Percentiles rank a stretch among this genome's conserved stretches.
Conservation (phyloP, 2,329 filamentous ascomycete genomes). For the Fusarium mundagurra region DNA sequence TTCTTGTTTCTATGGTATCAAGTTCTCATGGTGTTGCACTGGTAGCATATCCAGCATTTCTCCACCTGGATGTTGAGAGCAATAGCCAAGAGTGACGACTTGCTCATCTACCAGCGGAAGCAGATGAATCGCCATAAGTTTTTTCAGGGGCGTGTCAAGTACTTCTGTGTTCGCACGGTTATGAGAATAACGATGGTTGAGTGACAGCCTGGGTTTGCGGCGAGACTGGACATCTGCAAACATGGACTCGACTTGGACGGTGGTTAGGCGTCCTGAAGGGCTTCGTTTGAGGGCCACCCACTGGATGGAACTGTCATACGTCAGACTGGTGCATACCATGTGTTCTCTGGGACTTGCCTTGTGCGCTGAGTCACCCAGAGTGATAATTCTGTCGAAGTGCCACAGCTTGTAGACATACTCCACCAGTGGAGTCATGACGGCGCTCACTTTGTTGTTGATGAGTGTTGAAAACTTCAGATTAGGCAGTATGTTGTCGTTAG, state of each 20-base stretch:
- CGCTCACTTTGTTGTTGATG: neutral
- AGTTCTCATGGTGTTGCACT: neutral
- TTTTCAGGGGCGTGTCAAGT: neutral
- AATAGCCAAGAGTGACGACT: neutral
- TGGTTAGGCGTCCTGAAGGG: neutral
- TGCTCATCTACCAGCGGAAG: neutral
- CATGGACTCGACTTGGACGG: neutral
- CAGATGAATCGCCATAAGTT: neutral
- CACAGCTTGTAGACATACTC: slow-evolving; percentile 3
- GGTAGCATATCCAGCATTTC: neutral
- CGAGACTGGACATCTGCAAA: neutral
- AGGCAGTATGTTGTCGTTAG: neutral
- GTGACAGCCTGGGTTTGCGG: neutral
- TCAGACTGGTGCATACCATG: neutral
- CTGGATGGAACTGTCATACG: neutral
- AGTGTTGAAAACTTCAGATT: neutral
- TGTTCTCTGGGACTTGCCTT: neutral
- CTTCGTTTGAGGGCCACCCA: neutral
- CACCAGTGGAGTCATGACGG: neutral
- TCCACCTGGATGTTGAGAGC: neutral
- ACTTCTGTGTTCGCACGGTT: neutral
- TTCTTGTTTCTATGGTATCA: neutral
- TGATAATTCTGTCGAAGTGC: neutral
- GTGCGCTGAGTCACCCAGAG: neutral
- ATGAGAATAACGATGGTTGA: neutral